These are phyloP conservation scores for Pichia kudriavzevii DNA, from an alignment of 1,139 yeast species.

Conservation along the genomic window DNA sequence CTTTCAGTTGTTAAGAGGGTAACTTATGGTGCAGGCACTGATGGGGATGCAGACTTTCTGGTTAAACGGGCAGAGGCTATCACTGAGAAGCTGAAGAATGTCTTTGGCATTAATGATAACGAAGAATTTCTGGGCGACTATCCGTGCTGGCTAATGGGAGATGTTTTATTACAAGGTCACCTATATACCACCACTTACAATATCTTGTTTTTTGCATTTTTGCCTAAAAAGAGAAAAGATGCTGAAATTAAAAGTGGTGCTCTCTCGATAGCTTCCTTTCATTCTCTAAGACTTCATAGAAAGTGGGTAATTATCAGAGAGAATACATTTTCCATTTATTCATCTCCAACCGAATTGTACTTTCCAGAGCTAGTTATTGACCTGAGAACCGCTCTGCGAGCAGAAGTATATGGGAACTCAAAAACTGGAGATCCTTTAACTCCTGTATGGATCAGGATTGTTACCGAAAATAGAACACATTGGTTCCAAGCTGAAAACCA, in stretches of 20 bases:
- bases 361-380: conserved; percentile 77
- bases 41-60: conserved; percentile 8
- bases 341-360: conserved; percentile 68
- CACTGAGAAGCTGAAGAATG: conserved; percentile 28
- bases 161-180: conserved; percentile 81
- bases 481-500: conserved; percentile 67
- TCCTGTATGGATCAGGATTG: conserved; percentile 45
- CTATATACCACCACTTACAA: conserved; percentile 60
- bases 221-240: conserved; percentile 58
- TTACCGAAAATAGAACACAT: conserved; percentile 53
- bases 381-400: conserved; percentile 53
- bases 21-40: background rate
- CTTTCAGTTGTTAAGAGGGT: conserved; percentile 27
- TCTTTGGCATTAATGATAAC: conserved; percentile 37
- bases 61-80: conserved; percentile 29
- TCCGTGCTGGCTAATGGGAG: conserved; percentile 74
- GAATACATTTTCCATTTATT: conserved; percentile 61
- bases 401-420: conserved; percentile 37
- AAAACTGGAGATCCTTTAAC: conserved; percentile 17
- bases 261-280: conserved; percentile 28
- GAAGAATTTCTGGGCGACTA: conserved; percentile 51
- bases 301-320: conserved; percentile 77
- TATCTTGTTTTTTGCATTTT: conserved; percentile 69
- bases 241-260: conserved; percentile 45
- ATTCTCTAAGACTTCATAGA: conserved; percentile 31